Evolutionary conservation across 2,329 filamentous ascomycete species (phyloP).

Genomic region (Fusarium hainanense): DNA sequence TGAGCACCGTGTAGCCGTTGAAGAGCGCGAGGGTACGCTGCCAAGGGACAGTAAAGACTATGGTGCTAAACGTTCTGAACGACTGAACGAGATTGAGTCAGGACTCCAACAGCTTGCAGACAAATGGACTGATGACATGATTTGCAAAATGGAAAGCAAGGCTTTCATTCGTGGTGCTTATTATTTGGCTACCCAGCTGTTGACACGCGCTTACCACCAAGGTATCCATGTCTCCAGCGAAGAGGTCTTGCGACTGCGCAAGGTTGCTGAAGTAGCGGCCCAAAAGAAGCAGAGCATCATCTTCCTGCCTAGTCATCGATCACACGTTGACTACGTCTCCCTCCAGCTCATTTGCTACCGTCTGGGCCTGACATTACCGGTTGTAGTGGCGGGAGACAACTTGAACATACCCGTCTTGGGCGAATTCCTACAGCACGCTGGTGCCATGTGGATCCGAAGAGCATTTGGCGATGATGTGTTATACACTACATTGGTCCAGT

Average conservation of each 20-base stretch:
- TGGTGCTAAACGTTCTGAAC: conserved; percentile 60
- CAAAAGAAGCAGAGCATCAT: conserved; percentile 94
- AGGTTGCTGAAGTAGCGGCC: conserved; percentile 83
- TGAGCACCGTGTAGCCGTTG: conserved; percentile 76
- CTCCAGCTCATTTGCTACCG: conserved; percentile 96
- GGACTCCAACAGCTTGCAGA: conserved; percentile 85
- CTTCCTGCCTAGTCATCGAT: conserved; percentile 93
- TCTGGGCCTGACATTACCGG: conserved; percentile 86
- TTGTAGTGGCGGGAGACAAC: conserved; percentile 95
- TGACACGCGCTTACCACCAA: conserved; percentile 95
- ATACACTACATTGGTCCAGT: conserved; percentile 92
- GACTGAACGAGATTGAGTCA: conserved; percentile 73
- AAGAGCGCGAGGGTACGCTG: conserved; percentile 79
- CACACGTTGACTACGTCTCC: conserved; percentile 96
- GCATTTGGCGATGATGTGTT: conserved; percentile 92
- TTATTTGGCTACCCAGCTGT: conserved; percentile 85
- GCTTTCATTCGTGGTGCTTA: conserved; percentile 92
- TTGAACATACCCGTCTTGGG: conserved; percentile 93
- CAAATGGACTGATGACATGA: conserved; percentile 92
- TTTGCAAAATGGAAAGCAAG: conserved; percentile 98
- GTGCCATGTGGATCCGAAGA: conserved; percentile 94
- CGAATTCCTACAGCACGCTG: conserved; percentile 92
- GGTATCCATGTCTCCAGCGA: conserved; percentile 96
- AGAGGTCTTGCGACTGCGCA: conserved; percentile 84
- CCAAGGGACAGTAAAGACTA: conserved; percentile 66